phyloP scores from a whole-genome alignment of 2,329 filamentous ascomycete species.

The Xylaria sp. region DNA sequence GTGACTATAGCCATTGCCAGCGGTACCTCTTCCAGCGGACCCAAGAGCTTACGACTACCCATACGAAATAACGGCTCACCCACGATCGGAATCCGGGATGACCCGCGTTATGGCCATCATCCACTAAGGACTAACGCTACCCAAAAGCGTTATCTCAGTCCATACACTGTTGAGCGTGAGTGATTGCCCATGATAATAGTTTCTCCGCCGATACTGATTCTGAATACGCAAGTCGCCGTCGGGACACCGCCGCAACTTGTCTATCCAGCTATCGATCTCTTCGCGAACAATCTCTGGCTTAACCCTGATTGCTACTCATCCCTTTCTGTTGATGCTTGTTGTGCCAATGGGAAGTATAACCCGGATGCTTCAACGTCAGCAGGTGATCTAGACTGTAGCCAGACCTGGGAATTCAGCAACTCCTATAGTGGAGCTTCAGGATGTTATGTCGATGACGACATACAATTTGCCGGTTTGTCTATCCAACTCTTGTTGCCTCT shows the following conservation, averaged over 20 bases:
- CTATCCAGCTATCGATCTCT: constrained; percentile 35
- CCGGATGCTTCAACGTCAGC: constrained; percentile 31
- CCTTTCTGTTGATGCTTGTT: constrained; percentile 25
- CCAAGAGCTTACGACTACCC: constrained; percentile 28
- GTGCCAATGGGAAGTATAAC: constrained; percentile 33
- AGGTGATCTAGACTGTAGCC: constrained; percentile 13
- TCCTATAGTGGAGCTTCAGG: constrained; percentile 30
- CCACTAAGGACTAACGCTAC: constrained; percentile 32
- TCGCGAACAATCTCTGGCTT: constrained; percentile 37
- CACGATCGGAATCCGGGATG: constrained; percentile 20
- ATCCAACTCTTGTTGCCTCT: too few relatives aligned
- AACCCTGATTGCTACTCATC: constrained; percentile 36
- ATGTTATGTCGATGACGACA: constrained; percentile 32
- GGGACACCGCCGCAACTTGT: constrained; percentile 36
- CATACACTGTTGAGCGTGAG: constrained; percentile 38
- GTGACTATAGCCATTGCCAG: constrained; percentile 24
- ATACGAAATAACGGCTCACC: constrained; percentile 16
- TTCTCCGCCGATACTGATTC: constrained; percentile 9
- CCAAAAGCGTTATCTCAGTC: constrained; percentile 35
- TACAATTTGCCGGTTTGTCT: constrained; percentile 34
- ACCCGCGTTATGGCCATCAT: constrained; percentile 26
- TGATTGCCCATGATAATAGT: background rate
- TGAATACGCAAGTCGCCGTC: constrained; percentile 28
- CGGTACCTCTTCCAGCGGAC: constrained; percentile 16
- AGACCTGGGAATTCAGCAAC: constrained; percentile 27